Percentiles rank a stretch among this genome's conserved stretches.
Evolutionary conservation across 306 rosid species (phyloP).

Genomic region (Cicer yamashitae): DNA sequence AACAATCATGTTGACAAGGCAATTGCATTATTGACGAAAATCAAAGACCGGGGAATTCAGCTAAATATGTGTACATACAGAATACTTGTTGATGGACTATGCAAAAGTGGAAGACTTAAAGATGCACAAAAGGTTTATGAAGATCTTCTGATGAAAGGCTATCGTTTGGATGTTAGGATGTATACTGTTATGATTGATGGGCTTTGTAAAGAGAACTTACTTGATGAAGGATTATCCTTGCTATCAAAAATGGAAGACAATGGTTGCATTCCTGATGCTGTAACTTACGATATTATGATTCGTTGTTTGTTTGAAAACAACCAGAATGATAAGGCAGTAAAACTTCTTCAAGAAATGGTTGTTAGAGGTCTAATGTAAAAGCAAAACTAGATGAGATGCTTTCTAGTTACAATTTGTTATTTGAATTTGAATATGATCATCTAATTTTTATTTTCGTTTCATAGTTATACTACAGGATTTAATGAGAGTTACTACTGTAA

Average conservation of each 20-base stretch:
- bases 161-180: no score
- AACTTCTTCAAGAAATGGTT: background rate
- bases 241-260: constrained; percentile 1
- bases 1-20: no score
- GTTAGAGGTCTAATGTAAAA: background rate
- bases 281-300: background rate
- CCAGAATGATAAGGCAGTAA: background rate
- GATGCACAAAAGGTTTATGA: no score
- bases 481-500: no score
- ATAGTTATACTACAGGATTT: background rate
- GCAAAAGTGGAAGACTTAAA: no score
- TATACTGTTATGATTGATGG: no score
- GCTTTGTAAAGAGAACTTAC: background rate
- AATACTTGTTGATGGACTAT: no score
- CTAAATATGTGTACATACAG: no score
- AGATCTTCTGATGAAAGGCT: no score
- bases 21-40: no score
- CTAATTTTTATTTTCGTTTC: background rate
- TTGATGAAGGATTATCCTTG: background rate
- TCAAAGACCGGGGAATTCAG: no score
- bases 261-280: background rate
- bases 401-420: background rate
- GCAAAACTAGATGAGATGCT: background rate
- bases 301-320: background rate
- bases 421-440: background rate